phyloP scores from a whole-genome alignment of 1,284 basidiomycete species.

The Xerocomus subilludens region DNA sequence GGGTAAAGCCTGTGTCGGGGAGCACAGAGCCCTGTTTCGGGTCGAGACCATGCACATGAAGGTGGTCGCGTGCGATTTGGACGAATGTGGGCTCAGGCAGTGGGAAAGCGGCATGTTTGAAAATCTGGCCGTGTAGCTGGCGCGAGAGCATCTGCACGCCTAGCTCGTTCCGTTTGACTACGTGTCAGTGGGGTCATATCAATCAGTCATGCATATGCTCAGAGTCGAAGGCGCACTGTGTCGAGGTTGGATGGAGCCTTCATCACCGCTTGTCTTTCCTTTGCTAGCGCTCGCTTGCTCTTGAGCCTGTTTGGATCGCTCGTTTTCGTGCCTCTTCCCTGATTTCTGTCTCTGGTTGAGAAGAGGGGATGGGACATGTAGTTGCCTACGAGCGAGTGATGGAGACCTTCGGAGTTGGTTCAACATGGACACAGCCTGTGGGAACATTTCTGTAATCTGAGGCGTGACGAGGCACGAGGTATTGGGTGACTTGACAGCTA shows the following conservation, averaged over 20 bases:
- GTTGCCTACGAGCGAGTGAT: conserved; percentile 8
- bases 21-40: conserved; percentile 84
- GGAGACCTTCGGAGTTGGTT: conserved; percentile 35
- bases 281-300: conserved; percentile 10
- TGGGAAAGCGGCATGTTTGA: conserved; percentile 76
- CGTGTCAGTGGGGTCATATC: too few species aligned
- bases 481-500: too few species aligned
- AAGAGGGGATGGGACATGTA: neutral
- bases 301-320: neutral
- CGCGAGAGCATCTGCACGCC: conserved; percentile 94
- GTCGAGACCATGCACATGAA: conserved; percentile 82
- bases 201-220: too few species aligned
- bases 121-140: conserved; percentile 84
- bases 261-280: conserved; percentile 6
- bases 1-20: conserved; percentile 80
- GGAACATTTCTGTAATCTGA: too few species aligned
- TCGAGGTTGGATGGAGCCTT: too few species aligned
- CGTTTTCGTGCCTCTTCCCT: conserved; percentile 17
- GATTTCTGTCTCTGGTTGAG: conserved; percentile 33
- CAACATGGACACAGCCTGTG: conserved; percentile 35
- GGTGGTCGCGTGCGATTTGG: conserved; percentile 83
- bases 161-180: conserved; percentile 82
- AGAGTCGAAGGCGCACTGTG: too few species aligned
- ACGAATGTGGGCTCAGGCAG: conserved; percentile 71
- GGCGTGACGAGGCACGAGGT: too few species aligned